phyloP scores from a whole-genome alignment of 225 moss, liverwort and hornwort genomes.

The Antitrichia curtipendula region DNA sequence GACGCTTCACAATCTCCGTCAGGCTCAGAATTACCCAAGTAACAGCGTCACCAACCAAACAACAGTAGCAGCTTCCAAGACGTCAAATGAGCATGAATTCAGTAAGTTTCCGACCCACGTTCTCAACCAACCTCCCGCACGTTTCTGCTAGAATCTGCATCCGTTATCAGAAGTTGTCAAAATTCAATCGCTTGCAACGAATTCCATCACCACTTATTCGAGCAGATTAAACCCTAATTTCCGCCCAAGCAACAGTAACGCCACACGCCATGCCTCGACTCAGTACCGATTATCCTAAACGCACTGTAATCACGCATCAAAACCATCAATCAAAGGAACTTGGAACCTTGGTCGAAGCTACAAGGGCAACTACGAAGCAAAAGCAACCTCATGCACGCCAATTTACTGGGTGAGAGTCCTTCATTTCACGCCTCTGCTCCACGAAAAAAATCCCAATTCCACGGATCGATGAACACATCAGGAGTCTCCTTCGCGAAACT shows the following conservation, averaged over 20 bases:
- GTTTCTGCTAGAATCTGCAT: background rate
- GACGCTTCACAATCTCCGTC: background rate
- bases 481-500: background rate
- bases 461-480: background rate
- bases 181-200: background rate
- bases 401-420: background rate
- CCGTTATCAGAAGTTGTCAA: background rate
- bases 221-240: background rate
- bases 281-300: background rate
- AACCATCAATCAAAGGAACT: background rate
- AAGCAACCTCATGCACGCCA: too few species aligned
- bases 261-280: background rate
- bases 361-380: background rate
- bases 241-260: background rate
- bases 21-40: background rate
- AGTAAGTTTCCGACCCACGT: background rate
- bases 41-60: background rate
- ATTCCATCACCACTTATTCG: background rate
- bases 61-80: background rate
- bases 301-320: background rate
- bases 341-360: background rate
- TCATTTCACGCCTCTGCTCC: background rate
- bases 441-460: background rate
- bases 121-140: background rate
- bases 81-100: background rate